These are phyloP conservation scores for Triticum timopheevii DNA, from an alignment of 176 grass and related monocot genomes.

Conservation along the genomic window DNA sequence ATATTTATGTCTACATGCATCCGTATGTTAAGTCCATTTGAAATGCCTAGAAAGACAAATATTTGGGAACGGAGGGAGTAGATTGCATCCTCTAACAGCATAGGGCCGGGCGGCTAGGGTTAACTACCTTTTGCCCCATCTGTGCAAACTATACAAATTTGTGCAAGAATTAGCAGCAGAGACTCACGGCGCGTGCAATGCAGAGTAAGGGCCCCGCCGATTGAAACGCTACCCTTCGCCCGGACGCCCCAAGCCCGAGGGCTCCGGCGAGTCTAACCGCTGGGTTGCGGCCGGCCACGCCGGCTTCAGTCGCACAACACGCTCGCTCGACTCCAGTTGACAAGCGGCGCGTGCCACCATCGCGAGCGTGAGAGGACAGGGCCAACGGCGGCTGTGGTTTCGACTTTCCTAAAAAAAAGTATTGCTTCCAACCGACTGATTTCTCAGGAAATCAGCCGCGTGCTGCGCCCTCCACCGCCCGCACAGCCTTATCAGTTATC, in stretches of 20 bases:
- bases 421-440: no score
- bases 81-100: background rate
- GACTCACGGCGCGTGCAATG: background rate
- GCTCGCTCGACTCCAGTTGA: background rate
- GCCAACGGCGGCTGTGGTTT: background rate
- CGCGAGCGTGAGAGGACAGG: background rate
- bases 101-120: background rate
- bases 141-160: background rate
- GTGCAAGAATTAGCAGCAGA: background rate
- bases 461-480: no score
- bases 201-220: background rate
- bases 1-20: no score
- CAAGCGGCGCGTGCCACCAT: no score
- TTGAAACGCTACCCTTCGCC: background rate
- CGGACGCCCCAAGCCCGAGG: background rate
- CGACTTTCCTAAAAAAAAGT: no score
- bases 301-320: background rate
- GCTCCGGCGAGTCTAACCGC: background rate
- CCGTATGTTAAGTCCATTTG: no score
- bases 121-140: background rate
- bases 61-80: no score
- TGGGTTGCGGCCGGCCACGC: background rate
- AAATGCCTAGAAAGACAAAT: no score
- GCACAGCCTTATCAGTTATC: no score
- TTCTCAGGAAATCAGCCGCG: no score